Conservation (phyloP, 2,329 filamentous ascomycete species). For the Verticillium albo-atrum region DNA sequence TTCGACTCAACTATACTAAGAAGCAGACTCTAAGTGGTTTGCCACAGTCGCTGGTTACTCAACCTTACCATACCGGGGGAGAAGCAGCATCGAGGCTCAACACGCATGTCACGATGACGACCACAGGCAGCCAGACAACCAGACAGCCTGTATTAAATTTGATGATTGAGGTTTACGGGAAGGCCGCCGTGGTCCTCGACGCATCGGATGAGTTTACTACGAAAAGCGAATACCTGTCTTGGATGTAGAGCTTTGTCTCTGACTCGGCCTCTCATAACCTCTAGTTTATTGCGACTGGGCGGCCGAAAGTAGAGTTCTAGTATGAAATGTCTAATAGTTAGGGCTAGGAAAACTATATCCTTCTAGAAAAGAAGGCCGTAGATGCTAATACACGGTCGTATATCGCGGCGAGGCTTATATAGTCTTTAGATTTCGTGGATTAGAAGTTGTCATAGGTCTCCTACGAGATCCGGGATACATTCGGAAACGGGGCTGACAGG, state of each 20-base stretch:
- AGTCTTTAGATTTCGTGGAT: neutral
- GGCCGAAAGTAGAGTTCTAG: neutral
- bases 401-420: neutral
- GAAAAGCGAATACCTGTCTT: slow-evolving; percentile 12
- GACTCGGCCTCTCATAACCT: slow-evolving; percentile 2
- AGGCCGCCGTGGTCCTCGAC: slow-evolving; percentile 12
- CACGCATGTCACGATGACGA: slow-evolving; percentile 5
- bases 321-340: neutral
- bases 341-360: neutral
- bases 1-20: slow-evolving; percentile 13
- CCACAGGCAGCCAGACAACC: slow-evolving; percentile 16
- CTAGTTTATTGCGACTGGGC: neutral
- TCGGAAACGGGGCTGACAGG: neutral
- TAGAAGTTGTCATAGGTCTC: neutral
- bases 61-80: slow-evolving; percentile 12
- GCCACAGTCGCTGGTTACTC: slow-evolving; percentile 11
- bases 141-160: slow-evolving; percentile 14
- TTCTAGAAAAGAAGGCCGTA: neutral
- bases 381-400: neutral
- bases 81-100: neutral
- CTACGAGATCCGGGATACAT: neutral
- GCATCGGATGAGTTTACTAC: slow-evolving; percentile 17
- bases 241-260: slow-evolving; percentile 10
- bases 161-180: slow-evolving; percentile 13
- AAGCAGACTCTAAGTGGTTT: slow-evolving; percentile 14